Evolutionary conservation across 345 rosid genomes (phyloP), one percentile per base, ranked within the genome.

Genomic region (Citrus maxima): DNA sequence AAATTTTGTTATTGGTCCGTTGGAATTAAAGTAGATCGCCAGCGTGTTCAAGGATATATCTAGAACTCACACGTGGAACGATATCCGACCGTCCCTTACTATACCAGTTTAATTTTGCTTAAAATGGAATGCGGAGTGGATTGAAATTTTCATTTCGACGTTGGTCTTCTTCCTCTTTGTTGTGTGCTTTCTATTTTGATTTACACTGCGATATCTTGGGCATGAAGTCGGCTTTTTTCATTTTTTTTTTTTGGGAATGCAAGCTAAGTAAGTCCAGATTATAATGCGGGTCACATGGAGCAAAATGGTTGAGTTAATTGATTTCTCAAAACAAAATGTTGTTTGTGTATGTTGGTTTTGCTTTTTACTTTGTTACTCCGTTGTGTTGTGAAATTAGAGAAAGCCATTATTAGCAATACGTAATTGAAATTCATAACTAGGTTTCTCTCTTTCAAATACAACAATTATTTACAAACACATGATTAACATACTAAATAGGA

Each of bases 101-200:
- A 22, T 12, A 27, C 16, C 4, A 9, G 25, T 24, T 22, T 7
- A 2, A 28, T 67, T 58, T 66, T 0, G 46, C 77, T 40, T 21
- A 12, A 21, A 74, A 74, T 16, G 58, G 40, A 8, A 19, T 16
- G 22, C 2, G 1, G 7, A 37, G 2, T 55, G 69, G 71, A 60
- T 46, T 42, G 22, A 68, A 75, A 55, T 16, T 61, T 55, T 46
- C n/a, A 55, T 14, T 62, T n/a, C 13, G 65, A 65, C 54, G 30
- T 66, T 62, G 78, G 72, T 74, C 83, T 63, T 71, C 37, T 37
- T 49, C 0, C 22, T 49, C 18, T 5, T n/a, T 1, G 55, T 6
- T 10, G 35, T 87, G 97, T 91, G 97, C 84, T 93, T 90, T 83
- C 80, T 77, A 42, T 70, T 9, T 25, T 37, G 61, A 6, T 77